Conservation (phyloP, 495 filamentous ascomycete species). For the Emericellopsis terricola region DNA sequence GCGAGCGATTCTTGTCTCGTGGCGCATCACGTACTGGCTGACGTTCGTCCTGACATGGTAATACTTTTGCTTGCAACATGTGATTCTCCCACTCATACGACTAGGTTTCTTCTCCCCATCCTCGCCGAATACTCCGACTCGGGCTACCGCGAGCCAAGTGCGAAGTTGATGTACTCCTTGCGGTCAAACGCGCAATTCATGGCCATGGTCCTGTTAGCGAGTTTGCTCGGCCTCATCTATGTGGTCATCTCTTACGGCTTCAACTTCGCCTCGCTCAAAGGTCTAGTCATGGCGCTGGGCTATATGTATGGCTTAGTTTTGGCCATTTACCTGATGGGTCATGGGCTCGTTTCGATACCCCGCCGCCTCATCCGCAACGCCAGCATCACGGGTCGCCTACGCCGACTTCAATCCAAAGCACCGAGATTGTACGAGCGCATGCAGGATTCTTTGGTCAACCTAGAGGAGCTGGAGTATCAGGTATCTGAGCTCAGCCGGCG, state of each 20-base stretch:
- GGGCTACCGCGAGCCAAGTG: slow-evolving; percentile 72
- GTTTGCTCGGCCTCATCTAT: slow-evolving; percentile 59
- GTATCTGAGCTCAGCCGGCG: slow-evolving; percentile 58
- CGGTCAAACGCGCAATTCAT: slow-evolving; percentile 79
- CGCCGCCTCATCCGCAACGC: slow-evolving; percentile 60
- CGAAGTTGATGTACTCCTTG: slow-evolving; percentile 64
- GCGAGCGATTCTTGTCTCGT: slow-evolving; percentile 56
- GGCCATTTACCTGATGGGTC: slow-evolving; percentile 93
- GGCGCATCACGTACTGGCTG: slow-evolving; percentile 92
- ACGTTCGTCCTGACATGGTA: slow-evolving; percentile 91
- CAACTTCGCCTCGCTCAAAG: slow-evolving; percentile 44
- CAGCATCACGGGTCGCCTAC: slow-evolving; percentile 50
- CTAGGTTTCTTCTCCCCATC: slow-evolving; percentile 77
- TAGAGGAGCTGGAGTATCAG: slow-evolving; percentile 68
- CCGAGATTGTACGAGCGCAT: slow-evolving; percentile 73
- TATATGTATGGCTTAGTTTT: slow-evolving; percentile 85
- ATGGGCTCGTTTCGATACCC: slow-evolving; percentile 84
- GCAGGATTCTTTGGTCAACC: slow-evolving; percentile 62
- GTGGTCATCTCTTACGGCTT: slow-evolving; percentile 57
- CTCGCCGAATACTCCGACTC: slow-evolving; percentile 88
- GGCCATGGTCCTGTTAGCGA: slow-evolving; percentile 54
- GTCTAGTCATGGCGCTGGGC: slow-evolving; percentile 75
- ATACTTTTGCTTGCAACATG: slow-evolving; percentile 3
- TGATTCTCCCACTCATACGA: background rate
- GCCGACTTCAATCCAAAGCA: slow-evolving; percentile 58